These are phyloP conservation scores for Cladosporium sp. DNA, from an alignment of 2,329 filamentous ascomycete species.

Conservation along the genomic window DNA sequence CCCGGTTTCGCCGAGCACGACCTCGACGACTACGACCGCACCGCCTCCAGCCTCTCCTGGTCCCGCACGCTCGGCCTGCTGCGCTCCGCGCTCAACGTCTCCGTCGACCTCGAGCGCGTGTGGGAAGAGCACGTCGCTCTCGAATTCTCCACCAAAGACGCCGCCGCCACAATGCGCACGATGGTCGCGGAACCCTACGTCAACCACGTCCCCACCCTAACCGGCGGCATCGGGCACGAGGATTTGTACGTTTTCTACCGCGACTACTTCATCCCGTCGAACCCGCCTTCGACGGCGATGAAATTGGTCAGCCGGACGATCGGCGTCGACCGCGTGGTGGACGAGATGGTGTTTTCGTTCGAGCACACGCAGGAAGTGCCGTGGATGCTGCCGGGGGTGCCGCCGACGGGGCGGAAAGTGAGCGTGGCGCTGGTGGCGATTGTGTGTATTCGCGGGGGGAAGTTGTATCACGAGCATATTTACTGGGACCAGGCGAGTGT, in stretches of 20 bases:
- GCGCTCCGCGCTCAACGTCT: conserved; percentile 35
- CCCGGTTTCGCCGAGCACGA: conserved; percentile 48
- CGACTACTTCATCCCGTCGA: conserved; percentile 56
- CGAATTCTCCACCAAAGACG: conserved; percentile 32
- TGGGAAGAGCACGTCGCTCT: conserved; percentile 39
- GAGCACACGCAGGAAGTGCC: conserved; percentile 59
- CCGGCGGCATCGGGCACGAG: conserved; percentile 46
- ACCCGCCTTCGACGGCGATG: conserved; percentile 57
- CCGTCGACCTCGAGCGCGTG: conserved; percentile 39
- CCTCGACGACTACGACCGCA: conserved; percentile 42
- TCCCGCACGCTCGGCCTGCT: conserved; percentile 44
- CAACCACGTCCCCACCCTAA: conserved; percentile 46
- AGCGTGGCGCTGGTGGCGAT: conserved; percentile 60
- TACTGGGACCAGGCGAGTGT: conserved; percentile 64
- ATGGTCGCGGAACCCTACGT: conserved; percentile 38
- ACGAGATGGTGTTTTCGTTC: conserved; percentile 60
- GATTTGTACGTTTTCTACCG: conserved; percentile 56
- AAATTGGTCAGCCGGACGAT: conserved; percentile 58
- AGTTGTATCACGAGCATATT: conserved; percentile 58
- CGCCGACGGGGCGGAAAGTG: conserved; percentile 58
- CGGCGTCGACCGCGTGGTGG: conserved; percentile 59
- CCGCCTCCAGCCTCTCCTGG: conserved; percentile 47
- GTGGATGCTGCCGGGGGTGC: conserved; percentile 60
- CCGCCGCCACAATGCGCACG: conserved; percentile 34
- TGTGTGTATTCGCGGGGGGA: conserved; percentile 55